Evolutionary conservation across 2,329 filamentous ascomycete species (phyloP).

Genomic region (Cytospora mali): DNA sequence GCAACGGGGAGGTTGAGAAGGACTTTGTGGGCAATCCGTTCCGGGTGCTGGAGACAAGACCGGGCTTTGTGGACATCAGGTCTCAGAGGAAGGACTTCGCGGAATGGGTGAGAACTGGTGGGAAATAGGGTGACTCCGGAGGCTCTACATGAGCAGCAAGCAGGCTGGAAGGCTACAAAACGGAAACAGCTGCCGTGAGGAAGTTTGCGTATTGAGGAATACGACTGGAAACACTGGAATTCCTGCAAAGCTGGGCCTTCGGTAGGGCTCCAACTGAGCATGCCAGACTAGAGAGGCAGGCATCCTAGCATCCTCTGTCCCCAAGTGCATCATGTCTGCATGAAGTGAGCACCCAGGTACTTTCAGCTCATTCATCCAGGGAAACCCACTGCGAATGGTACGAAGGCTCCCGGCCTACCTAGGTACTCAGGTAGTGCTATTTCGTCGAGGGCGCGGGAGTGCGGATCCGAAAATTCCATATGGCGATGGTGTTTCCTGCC

Average conservation of each 20-base stretch:
- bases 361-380: neutral
- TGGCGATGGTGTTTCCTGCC: neutral
- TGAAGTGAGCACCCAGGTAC: neutral
- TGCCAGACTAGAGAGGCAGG: neutral
- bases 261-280: neutral
- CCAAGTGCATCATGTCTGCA: neutral
- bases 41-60: conserved; percentile 73
- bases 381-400: neutral
- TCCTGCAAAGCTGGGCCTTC: neutral
- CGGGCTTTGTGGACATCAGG: conserved; percentile 86
- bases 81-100: conserved; percentile 78
- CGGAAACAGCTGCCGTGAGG: neutral
- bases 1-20: conserved; percentile 67
- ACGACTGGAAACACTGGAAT: neutral
- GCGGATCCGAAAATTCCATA: neutral
- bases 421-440: neutral
- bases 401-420: neutral
- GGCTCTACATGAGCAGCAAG: neutral
- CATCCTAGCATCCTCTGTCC: neutral
- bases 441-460: neutral
- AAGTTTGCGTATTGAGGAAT: neutral
- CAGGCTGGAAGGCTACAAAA: neutral
- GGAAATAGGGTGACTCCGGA: conserved; percentile 19
- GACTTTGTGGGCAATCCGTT: conserved; percentile 80
- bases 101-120: conserved; percentile 64